Conservation (phyloP, 1,284 basidiomycete genomes). For the Hypsizygus ulmarius region DNA sequence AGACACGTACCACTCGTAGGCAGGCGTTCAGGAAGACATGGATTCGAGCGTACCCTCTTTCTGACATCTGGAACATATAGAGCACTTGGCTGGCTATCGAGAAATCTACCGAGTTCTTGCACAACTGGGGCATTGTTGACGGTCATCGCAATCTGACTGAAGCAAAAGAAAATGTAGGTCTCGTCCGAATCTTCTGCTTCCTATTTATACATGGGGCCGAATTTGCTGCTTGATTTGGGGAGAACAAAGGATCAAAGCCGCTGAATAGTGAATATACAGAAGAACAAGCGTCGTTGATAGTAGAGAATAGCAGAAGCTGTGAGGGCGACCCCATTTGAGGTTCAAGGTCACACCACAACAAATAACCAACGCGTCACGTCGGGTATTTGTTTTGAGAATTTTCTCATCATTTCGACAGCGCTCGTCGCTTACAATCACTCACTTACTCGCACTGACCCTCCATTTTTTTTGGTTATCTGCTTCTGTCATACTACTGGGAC, state of each 20-base stretch:
- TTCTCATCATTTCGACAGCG: too few relatives aligned
- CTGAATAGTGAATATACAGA: not conserved
- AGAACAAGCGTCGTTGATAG: too few relatives aligned
- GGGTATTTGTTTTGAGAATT: too few relatives aligned
- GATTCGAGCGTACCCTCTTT: constrained; percentile 44
- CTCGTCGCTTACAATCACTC: too few relatives aligned
- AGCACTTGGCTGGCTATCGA: constrained; percentile 23
- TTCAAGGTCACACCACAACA: too few relatives aligned
- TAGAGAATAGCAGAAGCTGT: too few relatives aligned
- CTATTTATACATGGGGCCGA: constrained; percentile 18
- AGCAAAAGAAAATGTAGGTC: not conserved
- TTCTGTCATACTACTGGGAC: not conserved
- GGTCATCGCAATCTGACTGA: constrained; percentile 20
- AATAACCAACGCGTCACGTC: too few relatives aligned
- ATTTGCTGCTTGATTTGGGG: not conserved
- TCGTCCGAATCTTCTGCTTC: not conserved
- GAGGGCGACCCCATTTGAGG: too few relatives aligned
- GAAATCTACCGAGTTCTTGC: constrained; percentile 34
- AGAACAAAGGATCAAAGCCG: not conserved
- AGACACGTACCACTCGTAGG: constrained; percentile 58
- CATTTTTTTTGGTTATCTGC: not conserved
- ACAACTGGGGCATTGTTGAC: constrained; percentile 59
- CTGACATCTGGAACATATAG: constrained; percentile 21
- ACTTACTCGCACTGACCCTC: not conserved
- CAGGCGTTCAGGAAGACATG: constrained; percentile 64